Conservation (phyloP, 179 eudicot genomes). For the Drosera spatulata region DNA sequence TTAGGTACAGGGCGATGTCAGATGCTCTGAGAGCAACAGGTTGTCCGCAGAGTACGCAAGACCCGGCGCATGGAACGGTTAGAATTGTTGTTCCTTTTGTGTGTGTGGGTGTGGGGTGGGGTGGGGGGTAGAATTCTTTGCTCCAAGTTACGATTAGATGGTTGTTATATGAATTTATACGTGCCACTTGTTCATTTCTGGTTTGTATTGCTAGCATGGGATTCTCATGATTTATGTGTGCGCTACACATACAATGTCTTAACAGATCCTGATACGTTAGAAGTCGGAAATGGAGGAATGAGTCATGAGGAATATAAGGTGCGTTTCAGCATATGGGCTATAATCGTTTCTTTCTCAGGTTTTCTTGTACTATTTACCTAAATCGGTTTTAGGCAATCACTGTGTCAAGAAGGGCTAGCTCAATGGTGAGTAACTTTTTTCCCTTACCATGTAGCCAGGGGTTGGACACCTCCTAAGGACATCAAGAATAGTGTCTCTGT, state of each 20-base stretch:
- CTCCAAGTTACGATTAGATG: neutral
- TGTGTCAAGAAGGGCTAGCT: too few relatives aligned
- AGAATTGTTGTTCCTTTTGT: neutral
- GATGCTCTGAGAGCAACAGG: constrained; percentile 3
- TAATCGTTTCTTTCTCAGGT: too few relatives aligned
- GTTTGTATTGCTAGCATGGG: neutral
- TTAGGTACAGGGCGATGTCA: constrained; percentile 3
- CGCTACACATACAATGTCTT: neutral
- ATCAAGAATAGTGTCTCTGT: too few relatives aligned
- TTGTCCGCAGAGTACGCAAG: neutral
- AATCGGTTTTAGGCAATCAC: too few relatives aligned
- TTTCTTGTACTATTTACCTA: too few relatives aligned
- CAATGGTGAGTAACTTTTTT: too few relatives aligned
- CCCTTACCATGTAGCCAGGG: too few relatives aligned
- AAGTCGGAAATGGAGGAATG: constrained; percentile 7
- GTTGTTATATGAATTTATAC: neutral
- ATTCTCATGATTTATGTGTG: neutral
- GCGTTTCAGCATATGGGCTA: too few relatives aligned
- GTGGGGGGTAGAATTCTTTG: neutral
- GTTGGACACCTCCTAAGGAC: too few relatives aligned
- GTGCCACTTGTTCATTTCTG: neutral
- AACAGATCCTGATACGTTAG: constrained; percentile 1
- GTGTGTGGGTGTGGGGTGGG: neutral
- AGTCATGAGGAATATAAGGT: neutral
- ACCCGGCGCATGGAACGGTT: neutral